phyloP scores from a whole-genome alignment of 192 early-diverging fungal species.

The Gryganskiella cystojenkinii region DNA sequence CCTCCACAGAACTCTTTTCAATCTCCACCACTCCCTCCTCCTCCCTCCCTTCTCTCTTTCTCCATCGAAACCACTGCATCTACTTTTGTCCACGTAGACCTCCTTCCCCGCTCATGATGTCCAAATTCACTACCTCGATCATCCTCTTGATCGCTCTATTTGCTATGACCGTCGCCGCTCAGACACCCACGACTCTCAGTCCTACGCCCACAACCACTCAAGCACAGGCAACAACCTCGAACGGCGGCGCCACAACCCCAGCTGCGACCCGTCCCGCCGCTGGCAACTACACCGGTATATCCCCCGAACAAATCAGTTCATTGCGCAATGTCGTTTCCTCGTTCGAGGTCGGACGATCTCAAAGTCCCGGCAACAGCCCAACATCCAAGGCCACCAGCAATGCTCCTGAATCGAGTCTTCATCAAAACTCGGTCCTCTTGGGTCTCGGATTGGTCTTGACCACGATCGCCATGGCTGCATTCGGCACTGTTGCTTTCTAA shows the following conservation, averaged over 20 bases:
- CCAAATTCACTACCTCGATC: not conserved
- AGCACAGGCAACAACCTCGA: not conserved
- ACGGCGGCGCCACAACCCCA: not conserved
- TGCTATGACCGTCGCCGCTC: not conserved
- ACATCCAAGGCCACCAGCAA: too few species aligned
- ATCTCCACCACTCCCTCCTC: not conserved
- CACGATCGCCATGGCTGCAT: too few species aligned
- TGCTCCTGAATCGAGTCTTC: too few species aligned
- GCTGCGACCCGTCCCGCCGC: not conserved
- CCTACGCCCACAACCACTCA: not conserved
- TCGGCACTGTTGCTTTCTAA: too few species aligned
- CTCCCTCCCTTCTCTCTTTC: not conserved
- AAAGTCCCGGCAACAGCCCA: not conserved
- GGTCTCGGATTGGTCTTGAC: too few species aligned
- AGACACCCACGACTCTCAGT: not conserved
- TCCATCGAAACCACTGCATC: too few species aligned
- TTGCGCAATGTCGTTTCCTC: not conserved
- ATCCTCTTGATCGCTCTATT: constrained; percentile 21
- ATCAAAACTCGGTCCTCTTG: too few species aligned
- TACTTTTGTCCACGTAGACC: too few species aligned
- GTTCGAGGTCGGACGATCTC: not conserved
- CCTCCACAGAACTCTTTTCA: not conserved
- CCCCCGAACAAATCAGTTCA: not conserved
- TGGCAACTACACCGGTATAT: not conserved
- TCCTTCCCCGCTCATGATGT: not conserved